Percentiles rank a stretch among this genome's conserved stretches.
Evolutionary conservation across 1,139 yeast species (phyloP).

Genomic region (Scheffersomyces quercinus): DNA sequence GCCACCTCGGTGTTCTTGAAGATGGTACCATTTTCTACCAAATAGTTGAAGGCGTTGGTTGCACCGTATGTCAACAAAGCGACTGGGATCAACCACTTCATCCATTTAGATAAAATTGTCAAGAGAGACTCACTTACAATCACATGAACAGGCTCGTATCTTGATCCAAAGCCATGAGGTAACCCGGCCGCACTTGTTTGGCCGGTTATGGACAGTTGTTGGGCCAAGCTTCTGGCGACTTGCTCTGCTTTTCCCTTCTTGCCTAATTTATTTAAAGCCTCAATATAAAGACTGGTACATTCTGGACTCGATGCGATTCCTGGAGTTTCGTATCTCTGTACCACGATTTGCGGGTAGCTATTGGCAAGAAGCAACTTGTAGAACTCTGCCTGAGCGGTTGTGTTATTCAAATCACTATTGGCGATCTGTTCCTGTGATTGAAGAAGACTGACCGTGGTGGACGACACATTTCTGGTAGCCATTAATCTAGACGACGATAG

Average conservation of each 20-base stretch:
- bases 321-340: conserved; percentile 86
- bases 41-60: conserved; percentile 69
- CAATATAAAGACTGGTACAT: conserved; percentile 73
- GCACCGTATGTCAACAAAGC: conserved; percentile 75
- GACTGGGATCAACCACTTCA: conserved; percentile 84
- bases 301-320: conserved; percentile 82
- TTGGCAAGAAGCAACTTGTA: conserved; percentile 70
- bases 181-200: conserved; percentile 28
- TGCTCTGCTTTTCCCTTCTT: conserved; percentile 75
- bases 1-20: conserved; percentile 74
- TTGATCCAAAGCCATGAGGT: conserved; percentile 47
- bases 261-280: conserved; percentile 78
- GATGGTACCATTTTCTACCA: conserved; percentile 83
- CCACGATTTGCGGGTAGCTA: conserved; percentile 90
- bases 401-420: conserved; percentile 65
- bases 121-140: conserved; percentile 82
- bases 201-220: conserved; percentile 18
- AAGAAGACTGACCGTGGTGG: conserved; percentile 37
- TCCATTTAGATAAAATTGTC: conserved; percentile 80
- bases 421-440: conserved; percentile 83
- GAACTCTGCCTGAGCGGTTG: conserved; percentile 77
- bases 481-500: neutral
- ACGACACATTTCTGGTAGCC: conserved; percentile 12
- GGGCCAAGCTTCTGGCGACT: conserved; percentile 35
- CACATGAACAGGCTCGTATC: conserved; percentile 83